Base-by-base conservation (phyloP, 2,329 filamentous ascomycete genomes). In the Samsoniella hepiali region DNA sequence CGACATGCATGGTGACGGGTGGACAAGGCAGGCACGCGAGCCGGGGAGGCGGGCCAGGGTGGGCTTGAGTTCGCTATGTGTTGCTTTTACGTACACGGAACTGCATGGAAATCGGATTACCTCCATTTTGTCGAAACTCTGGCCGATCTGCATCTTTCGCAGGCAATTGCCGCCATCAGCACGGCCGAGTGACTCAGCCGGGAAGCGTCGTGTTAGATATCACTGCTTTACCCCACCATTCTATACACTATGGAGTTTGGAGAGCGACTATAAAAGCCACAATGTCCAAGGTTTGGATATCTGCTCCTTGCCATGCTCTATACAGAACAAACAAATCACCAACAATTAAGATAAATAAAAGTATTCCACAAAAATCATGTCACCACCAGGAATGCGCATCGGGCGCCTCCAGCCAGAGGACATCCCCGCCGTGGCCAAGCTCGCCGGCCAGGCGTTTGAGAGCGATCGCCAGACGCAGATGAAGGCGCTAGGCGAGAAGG, bases 401-500 rank as follows among this genome's bases (percentile, higher is more conserved):
- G 56, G 59, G 32, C 65, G 67, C n/a, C 65, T 71, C 31, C 66
- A 66, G 27, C 61, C 64, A 29, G 63, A 67, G 13, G 75, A 77
- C 62, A 68, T 75, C 34, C 68, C 73, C 11, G 66, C 64, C 22
- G 66, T 74, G 36, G 70, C 71, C 10, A 67, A 70, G 45, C 69
- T 77, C 55, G 64, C 67, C 44, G 68, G 67, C 29, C 66, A 70
- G 38, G 69, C 73, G 9, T 77, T 77, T 45, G 64, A 67, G 32
- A 63, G 63, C 10, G 76, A 77, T 61, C 68, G 73, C 22, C 73
- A 77, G 50, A 76, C 75, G 2, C 67, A 74, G 67, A 74, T 77
- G 70, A 77, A 77, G 63, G 69, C 68, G 6, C 67, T 70, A 42
- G 68, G 70, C 60, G 66, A 69, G 55, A 64, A 67, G 51, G 65